A percentile compares a stretch with the other conserved stretches of the same genome.
Evolutionary conservation across 2,329 filamentous ascomycete species (phyloP).

Genomic region (Lachnellula cervina): DNA sequence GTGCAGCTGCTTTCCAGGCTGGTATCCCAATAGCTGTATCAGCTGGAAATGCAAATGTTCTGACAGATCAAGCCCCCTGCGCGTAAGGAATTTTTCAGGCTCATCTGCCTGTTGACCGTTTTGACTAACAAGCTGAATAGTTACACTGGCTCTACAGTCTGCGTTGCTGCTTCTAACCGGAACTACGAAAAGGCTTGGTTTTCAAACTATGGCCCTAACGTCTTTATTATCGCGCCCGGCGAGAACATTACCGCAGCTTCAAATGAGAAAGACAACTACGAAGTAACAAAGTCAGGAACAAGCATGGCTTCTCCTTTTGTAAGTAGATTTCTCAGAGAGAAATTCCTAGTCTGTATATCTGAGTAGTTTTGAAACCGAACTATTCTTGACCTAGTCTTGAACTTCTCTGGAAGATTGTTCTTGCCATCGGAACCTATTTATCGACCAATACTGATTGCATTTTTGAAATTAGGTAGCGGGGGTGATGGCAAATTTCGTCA

Average conservation of each 20-base stretch:
- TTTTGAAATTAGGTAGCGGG: not conserved
- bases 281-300: not conserved
- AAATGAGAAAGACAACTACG: not conserved
- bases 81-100: not conserved
- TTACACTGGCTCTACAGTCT: not conserved
- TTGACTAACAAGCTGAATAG: not conserved
- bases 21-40: not conserved
- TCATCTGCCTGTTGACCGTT: not conserved
- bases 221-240: not conserved
- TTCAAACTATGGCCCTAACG: not conserved
- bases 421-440: no score
- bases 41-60: not conserved
- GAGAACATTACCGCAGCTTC: not conserved
- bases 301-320: not conserved
- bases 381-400: no score
- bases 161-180: not conserved
- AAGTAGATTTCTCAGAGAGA: no score
- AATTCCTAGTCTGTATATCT: no score
- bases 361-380: no score
- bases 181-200: not conserved
- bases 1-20: not conserved
- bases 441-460: no score
- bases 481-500: not conserved
- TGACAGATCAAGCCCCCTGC: not conserved
- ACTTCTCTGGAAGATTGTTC: no score